Base-by-base conservation (phyloP, 1,139 yeast species). In the Protomyces lactucae-debilis region DNA sequence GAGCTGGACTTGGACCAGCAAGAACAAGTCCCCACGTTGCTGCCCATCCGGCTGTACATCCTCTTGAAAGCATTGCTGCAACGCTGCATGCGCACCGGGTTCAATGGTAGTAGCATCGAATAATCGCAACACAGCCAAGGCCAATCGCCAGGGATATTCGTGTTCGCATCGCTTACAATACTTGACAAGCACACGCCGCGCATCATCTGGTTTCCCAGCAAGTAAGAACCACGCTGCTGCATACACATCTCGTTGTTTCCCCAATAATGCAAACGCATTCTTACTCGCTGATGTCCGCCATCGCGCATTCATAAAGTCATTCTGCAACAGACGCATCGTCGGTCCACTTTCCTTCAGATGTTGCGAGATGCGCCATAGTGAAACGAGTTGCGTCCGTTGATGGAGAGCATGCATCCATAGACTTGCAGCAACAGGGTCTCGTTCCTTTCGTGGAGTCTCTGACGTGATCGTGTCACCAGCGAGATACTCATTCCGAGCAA, bases 211-310 rank as follows among this genome's bases (percentile, higher is more conserved):
- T 0, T 90, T 79, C 64, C 82, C 93, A 0, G 88, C 97, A n/a
- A 93, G 78, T 46, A 93, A 76, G 75, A 93, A 93, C 73, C 93
- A 92, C 40, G 87, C 85, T 0, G 98, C 97, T 0, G 98, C 95
- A 74, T 92, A 95, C 37, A 56, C 70, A 72, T 82, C 89, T 53
- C 98, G 78, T 73, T 91, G 99, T 72, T 90, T 89, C 65, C 98
- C 91, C 68, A 93, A 75, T 53, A 93, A 77, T 0, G 91, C 98
- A 78, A 84, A 93, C 0, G 99, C 99, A 76, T 93, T 93, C 72
- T 93, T 93, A 71, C 84, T 76, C 0, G 99, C 97, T 0, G 97
- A 97, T 0, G 89, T 82, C 69, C 79, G 82, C 97, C 97, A 92
- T 60, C 97, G 78, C 10, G 82, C 79, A 64, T 84, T 82, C 1